Conservation (phyloP, 495 filamentous ascomycete genomes). For the Parathielavia hyrcaniae region DNA sequence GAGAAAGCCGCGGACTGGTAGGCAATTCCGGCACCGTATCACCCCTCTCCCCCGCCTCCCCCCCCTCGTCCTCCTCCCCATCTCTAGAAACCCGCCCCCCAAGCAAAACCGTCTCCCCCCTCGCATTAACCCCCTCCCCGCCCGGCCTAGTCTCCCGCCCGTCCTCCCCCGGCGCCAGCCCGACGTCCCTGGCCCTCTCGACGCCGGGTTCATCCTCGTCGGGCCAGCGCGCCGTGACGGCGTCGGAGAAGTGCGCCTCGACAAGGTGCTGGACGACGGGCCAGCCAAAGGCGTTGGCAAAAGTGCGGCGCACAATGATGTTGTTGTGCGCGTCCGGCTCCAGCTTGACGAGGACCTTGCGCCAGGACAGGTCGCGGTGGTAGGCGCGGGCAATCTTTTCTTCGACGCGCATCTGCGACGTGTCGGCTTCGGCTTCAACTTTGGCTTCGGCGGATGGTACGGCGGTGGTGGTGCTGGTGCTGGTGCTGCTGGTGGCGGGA, state of each 20-base stretch:
- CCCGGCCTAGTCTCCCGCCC: slow-evolving; percentile 35
- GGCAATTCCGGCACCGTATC: slow-evolving; percentile 14
- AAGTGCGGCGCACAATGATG: slow-evolving; percentile 90
- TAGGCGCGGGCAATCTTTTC: slow-evolving; percentile 97
- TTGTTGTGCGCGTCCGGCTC: slow-evolving; percentile 99
- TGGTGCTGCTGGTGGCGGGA: background rate
- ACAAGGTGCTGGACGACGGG: slow-evolving; percentile 90
- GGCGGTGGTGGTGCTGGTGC: background rate
- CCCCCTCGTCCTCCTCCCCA: slow-evolving; percentile 12
- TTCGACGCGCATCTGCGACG: slow-evolving; percentile 73
- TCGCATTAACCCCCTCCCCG: slow-evolving; percentile 16
- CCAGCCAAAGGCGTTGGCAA: slow-evolving; percentile 97
- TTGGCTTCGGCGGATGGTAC: slow-evolving; percentile 18
- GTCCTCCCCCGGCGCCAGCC: slow-evolving; percentile 34
- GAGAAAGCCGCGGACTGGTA: background rate
- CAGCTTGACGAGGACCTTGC: slow-evolving; percentile 89
- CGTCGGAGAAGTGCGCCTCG: slow-evolving; percentile 83
- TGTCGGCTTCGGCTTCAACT: slow-evolving; percentile 39
- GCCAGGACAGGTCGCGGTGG: slow-evolving; percentile 82
- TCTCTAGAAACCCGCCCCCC: background rate
- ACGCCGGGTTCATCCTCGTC: slow-evolving; percentile 47
- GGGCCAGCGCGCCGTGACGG: slow-evolving; percentile 49
- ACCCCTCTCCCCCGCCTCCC: background rate
- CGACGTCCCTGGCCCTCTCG: slow-evolving; percentile 39
- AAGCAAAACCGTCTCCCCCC: slow-evolving; percentile 1